Evolutionary conservation across 1,139 yeast species (phyloP).

Genomic region (Candida glucosophila): DNA sequence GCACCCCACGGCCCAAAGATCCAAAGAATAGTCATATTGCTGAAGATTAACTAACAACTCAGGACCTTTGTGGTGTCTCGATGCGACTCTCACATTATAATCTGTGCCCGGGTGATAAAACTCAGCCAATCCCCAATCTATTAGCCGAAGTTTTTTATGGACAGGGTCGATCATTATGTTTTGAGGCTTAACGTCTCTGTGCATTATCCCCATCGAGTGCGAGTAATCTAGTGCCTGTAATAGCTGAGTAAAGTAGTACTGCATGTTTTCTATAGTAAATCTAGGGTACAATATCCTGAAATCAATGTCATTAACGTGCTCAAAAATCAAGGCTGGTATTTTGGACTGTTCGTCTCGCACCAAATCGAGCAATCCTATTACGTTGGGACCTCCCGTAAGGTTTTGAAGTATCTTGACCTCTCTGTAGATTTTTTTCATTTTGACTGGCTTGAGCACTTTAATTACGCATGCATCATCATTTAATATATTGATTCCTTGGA

Average conservation of each 20-base stretch:
- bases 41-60: constrained; percentile 66
- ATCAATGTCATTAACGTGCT: constrained; percentile 62
- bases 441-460: constrained; percentile 73
- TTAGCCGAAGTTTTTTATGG: constrained; percentile 52
- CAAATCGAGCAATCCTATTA: constrained; percentile 59
- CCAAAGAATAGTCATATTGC: constrained; percentile 71
- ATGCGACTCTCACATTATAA: constrained; percentile 74
- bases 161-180: constrained; percentile 76
- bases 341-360: constrained; percentile 69
- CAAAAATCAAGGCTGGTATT: constrained; percentile 71
- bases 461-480: constrained; percentile 52
- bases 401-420: constrained; percentile 72
- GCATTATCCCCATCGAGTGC: constrained; percentile 80
- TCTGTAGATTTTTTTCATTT: constrained; percentile 68
- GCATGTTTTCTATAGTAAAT: constrained; percentile 53
- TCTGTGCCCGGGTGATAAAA: constrained; percentile 74
- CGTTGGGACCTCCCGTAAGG: constrained; percentile 67
- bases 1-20: constrained; percentile 78
- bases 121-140: constrained; percentile 84
- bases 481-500: constrained; percentile 51
- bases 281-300: constrained; percentile 65
- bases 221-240: constrained; percentile 66
- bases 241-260: constrained; percentile 62
- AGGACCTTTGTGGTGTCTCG: constrained; percentile 76
- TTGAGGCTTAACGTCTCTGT: constrained; percentile 79